Evolutionary conservation across 495 filamentous ascomycete species (phyloP), one percentile per base, ranked within the genome.

Genomic region (Diplogelasinospora grovesii): DNA sequence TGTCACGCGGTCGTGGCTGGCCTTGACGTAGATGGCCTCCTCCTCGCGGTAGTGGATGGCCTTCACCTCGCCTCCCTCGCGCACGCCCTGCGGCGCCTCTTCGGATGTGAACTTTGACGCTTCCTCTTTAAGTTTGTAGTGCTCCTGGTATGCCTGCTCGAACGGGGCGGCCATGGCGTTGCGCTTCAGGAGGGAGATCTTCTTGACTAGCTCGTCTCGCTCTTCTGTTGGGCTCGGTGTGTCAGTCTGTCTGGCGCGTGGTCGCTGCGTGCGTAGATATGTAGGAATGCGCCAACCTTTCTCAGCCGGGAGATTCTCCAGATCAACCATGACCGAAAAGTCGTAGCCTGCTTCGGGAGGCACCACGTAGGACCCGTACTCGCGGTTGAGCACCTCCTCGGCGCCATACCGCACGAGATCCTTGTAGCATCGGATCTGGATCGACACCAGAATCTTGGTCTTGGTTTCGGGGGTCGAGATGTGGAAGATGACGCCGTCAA

Each of bases 21-120:
- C 90, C 64, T 97, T 95, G 70, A 98, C 87, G 63, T 95, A 98
- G 57, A 98, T 96, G n/a, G 92, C 92, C 59, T 98, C 92, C 68
- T 97, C 92, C 49, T 98, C 93, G 13, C 92, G 82, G 68, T 98
- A 97, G 52, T 96, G 89, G 44, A 98, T 92, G 2, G 89, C 83
- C 83, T 92, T 95, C 18, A 96, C 83, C 49, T 93, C 82, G 26
- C 89, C 89, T 21, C 89, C 87, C 68, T 95, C 89, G 53, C 74
- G 66, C 23, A 93, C 71, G 30, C 88, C 89, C 56, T 90, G 82
- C 1, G 92, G 92, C 10, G 93, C 93, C 29, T 87, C 82, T 63
- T 97, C 92, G 1, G 83, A 80, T 8, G 82, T 94, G 52, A 87
- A 94, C 56, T 82, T 82, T n/a, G 86, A 83, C 5, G 92, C 86